phyloP scores from a whole-genome alignment of 495 filamentous ascomycete genomes.

The Xylaria flabelliformis region DNA sequence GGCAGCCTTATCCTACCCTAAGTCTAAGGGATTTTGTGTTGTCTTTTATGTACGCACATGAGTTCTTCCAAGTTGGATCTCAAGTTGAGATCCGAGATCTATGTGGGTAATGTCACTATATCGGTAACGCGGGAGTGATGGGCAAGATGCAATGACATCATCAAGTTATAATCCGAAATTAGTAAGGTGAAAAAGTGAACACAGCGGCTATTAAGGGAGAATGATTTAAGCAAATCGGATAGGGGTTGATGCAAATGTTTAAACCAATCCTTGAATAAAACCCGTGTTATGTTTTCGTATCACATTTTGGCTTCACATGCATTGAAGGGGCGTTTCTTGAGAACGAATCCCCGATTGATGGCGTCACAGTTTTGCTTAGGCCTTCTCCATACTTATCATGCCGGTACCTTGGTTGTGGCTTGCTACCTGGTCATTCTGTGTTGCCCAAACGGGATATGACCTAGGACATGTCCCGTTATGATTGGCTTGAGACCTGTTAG shows the following conservation, averaged over 20 bases:
- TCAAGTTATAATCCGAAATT: not conserved
- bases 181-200: not conserved
- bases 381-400: not conserved
- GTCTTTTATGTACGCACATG: not conserved
- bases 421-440: not conserved
- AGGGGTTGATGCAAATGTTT: not conserved
- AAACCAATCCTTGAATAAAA: not conserved
- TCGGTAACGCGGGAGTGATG: not conserved
- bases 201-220: not conserved
- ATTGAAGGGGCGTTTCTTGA: not conserved
- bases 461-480: not conserved
- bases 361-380: slow-evolving; percentile 8
- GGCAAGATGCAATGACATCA: slow-evolving; percentile 7
- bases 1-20: not conserved
- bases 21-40: not conserved
- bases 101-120: not conserved
- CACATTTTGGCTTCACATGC: not conserved
- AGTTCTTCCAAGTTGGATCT: not conserved
- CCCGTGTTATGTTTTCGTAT: slow-evolving; percentile 5
- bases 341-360: slow-evolving; percentile 4
- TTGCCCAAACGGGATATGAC: slow-evolving; percentile 16
- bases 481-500: not conserved
- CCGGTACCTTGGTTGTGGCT: not conserved
- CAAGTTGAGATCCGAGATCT: not conserved
- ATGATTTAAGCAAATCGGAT: not conserved